Conservation (phyloP, 2,329 filamentous ascomycete genomes). For the Penicillium sp. region DNA sequence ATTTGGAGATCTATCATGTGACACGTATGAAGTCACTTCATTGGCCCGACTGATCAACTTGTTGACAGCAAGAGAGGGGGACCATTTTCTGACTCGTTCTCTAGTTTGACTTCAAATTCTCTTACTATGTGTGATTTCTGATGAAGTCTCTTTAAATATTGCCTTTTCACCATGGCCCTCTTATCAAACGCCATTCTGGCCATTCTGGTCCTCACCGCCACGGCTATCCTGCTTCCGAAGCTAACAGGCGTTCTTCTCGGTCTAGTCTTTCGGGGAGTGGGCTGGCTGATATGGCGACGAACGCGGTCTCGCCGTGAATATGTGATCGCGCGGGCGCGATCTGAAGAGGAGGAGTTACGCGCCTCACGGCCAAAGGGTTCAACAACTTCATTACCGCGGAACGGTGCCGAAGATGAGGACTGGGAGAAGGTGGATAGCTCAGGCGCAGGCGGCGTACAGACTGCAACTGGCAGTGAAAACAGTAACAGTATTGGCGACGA, state of each 20-base stretch:
- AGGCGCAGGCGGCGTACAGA: constrained; percentile 46
- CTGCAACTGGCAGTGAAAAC: constrained; percentile 46
- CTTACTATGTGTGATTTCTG: constrained; percentile 22
- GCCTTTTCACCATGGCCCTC: constrained; percentile 32
- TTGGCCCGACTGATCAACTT: constrained; percentile 16
- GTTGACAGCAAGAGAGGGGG: constrained; percentile 19
- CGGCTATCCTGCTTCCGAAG: constrained; percentile 36
- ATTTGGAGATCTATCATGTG: constrained; percentile 19
- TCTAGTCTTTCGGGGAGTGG: constrained; percentile 46
- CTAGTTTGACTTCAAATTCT: constrained; percentile 1
- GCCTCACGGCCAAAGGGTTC: constrained; percentile 26
- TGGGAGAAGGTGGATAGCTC: constrained; percentile 67
- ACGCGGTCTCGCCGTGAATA: constrained; percentile 61
- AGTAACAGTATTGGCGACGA: constrained; percentile 41
- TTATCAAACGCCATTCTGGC: constrained; percentile 33
- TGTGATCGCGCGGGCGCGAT: constrained; percentile 49
- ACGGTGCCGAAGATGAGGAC: constrained; percentile 56
- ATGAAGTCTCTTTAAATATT: constrained; percentile 12
- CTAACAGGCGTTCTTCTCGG: constrained; percentile 35
- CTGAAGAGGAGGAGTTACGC: constrained; percentile 42
- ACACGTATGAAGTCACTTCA: constrained; percentile 21
- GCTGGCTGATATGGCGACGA: constrained; percentile 62
- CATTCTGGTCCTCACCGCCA: constrained; percentile 33
- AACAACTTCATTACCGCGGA: constrained; percentile 18
- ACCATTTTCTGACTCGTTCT: constrained; percentile 7